Percentiles rank a stretch among this genome's conserved stretches.
phyloP scores from a whole-genome alignment of 345 rosid genomes.

The Carallia brachiata region DNA sequence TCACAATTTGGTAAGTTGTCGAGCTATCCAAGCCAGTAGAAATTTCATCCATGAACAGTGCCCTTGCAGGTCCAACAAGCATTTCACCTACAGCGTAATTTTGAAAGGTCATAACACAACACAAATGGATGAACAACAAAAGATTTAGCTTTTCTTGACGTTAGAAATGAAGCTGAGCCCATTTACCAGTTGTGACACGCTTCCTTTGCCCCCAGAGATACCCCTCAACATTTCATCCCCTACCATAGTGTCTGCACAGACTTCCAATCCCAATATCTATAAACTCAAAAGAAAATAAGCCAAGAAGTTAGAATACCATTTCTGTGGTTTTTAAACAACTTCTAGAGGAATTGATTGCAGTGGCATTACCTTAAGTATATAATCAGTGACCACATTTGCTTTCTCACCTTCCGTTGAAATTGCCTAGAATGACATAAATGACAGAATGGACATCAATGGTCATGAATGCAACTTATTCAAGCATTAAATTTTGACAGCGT shows the following conservation, averaged over 20 bases:
- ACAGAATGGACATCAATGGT: not conserved
- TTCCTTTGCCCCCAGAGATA: conserved; percentile 60
- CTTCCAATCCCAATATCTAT: conserved; percentile 64
- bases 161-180: not conserved
- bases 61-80: conserved; percentile 74
- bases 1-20: conserved; percentile 72
- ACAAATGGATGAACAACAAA: not conserved
- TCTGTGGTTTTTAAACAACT: not conserved
- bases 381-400: conserved; percentile 73
- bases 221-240: conserved; percentile 70
- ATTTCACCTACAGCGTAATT: conserved; percentile 49
- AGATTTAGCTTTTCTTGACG: not conserved
- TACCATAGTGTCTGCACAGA: conserved; percentile 58
- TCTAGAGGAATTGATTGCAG: not conserved
- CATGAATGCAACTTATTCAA: not conserved
- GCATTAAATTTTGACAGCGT: not conserved
- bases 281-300: conserved; percentile 7
- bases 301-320: not conserved
- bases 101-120: not conserved
- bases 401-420: conserved; percentile 46
- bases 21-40: conserved; percentile 84
- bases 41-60: conserved; percentile 73
- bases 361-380: conserved; percentile 59
- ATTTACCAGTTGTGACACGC: conserved; percentile 40
- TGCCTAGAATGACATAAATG: conserved; percentile 36